Percentiles rank a stretch among this genome's conserved stretches.
Conservation (phyloP, 495 filamentous ascomycete species). For the Hypoxylon trugodes region DNA sequence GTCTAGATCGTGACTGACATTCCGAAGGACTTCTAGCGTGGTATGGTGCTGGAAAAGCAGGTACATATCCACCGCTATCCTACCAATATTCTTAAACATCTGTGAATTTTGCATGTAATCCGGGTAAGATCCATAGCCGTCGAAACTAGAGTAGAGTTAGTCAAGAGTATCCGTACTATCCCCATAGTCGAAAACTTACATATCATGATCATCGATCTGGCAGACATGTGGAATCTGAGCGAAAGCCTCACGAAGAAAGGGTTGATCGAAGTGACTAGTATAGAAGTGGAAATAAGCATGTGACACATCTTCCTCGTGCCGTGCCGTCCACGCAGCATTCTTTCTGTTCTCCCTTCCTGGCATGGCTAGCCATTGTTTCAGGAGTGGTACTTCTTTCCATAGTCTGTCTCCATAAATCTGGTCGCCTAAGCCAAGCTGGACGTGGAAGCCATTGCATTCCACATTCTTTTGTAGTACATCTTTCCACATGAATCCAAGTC, state of each 20-base stretch:
- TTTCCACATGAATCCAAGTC: constrained; percentile 96
- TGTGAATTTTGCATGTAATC: constrained; percentile 98
- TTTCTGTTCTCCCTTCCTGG: constrained; percentile 91
- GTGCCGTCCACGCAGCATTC: constrained; percentile 87
- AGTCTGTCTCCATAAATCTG: constrained; percentile 96
- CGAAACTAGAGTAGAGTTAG: constrained; percentile 68
- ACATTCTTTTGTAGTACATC: constrained; percentile 97
- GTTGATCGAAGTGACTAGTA: constrained; percentile 95
- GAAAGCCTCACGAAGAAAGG: constrained; percentile 90
- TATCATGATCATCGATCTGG: constrained; percentile 96
- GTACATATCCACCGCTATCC: constrained; percentile 98
- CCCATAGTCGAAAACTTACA: constrained; percentile 67
- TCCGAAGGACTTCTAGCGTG: constrained; percentile 89
- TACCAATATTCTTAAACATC: constrained; percentile 97
- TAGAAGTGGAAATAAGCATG: constrained; percentile 99
- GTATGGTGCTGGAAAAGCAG: constrained; percentile 99
- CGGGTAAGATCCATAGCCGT: constrained; percentile 97
- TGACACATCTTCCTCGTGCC: constrained; percentile 91
- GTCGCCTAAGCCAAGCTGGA: constrained; percentile 88
- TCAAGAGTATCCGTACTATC: not conserved
- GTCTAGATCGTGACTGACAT: constrained; percentile 83
- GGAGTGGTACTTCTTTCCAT: constrained; percentile 92
- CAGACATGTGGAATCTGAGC: constrained; percentile 95
- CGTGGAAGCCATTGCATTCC: constrained; percentile 94
- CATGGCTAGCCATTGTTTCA: constrained; percentile 93